A percentile compares a stretch with the other conserved stretches of the same genome.
phyloP scores from a whole-genome alignment of 768 basidiomycete species.

The Mycena kentingensis region DNA sequence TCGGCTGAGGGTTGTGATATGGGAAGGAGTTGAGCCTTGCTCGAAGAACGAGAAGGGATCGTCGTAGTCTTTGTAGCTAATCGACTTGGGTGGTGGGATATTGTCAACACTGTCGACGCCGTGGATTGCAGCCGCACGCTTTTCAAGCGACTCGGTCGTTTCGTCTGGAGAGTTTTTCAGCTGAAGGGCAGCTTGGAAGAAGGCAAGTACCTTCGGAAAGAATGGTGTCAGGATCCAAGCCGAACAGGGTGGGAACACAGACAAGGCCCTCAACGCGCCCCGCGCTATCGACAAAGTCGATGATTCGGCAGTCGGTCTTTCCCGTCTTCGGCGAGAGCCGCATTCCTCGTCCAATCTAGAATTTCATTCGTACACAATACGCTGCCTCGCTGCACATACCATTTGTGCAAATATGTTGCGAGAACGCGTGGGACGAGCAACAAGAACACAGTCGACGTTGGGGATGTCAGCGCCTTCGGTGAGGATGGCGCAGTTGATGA shows the following conservation, averaged over 20 bases:
- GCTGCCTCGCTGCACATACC: conserved; percentile 45
- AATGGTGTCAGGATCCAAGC: conserved; percentile 72
- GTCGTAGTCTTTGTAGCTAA: conserved; percentile 78
- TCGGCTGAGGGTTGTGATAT: conserved; percentile 54
- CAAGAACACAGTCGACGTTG: conserved; percentile 86
- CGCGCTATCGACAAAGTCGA: conserved; percentile 87
- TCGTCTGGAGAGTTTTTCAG: conserved; percentile 44
- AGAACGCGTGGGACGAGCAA: conserved; percentile 88
- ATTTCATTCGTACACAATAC: neutral
- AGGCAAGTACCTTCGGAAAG: conserved; percentile 55
- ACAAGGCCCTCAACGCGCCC: conserved; percentile 70
- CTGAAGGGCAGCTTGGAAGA: conserved; percentile 1
- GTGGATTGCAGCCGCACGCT: conserved; percentile 34
- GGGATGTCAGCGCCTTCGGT: conserved; percentile 96
- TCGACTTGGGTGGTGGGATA: conserved; percentile 54
- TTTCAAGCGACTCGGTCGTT: conserved; percentile 49
- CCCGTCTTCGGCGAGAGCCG: conserved; percentile 77
- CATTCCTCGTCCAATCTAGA: conserved; percentile 92
- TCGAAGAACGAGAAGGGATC: conserved; percentile 66
- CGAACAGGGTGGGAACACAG: conserved; percentile 82
- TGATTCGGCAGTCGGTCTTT: conserved; percentile 83
- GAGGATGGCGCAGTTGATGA: conserved; percentile 90
- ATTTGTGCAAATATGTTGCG: conserved; percentile 91
- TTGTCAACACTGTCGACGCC: conserved; percentile 30
- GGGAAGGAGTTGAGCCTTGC: conserved; percentile 52